phyloP scores from a whole-genome alignment of 257 asterid species.

The Mitragyna speciosa region DNA sequence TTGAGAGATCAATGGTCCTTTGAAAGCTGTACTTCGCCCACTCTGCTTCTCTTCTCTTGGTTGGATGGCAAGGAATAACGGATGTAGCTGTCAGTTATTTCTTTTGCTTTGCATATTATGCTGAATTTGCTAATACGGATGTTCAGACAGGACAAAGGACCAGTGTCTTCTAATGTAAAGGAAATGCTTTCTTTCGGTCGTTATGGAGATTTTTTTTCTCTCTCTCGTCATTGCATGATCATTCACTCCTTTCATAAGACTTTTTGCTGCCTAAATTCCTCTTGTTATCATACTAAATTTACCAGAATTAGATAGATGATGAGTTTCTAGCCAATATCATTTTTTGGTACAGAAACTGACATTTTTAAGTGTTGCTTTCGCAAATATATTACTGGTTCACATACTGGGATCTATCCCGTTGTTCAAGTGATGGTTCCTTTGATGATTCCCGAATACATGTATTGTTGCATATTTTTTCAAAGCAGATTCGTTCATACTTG shows the following conservation, averaged over 20 bases:
- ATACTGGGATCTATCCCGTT: background rate
- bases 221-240: background rate
- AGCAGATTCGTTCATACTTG: constrained; percentile 2
- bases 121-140: constrained; percentile 8
- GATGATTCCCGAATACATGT: background rate
- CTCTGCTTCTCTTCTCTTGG: constrained; percentile 8
- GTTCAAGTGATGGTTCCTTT: background rate
- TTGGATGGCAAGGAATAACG: constrained; percentile 35
- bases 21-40: background rate
- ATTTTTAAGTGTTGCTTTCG: background rate
- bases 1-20: constrained; percentile 16
- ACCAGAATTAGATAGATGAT: background rate
- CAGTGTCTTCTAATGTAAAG: constrained; percentile 2
- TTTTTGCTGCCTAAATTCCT: background rate
- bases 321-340: background rate
- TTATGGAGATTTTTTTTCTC: background rate
- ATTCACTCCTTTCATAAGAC: background rate
- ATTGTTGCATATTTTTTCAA: background rate
- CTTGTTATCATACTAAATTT: background rate
- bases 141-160: constrained; percentile 15
- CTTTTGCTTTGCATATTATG: constrained; percentile 20
- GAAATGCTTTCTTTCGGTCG: constrained; percentile 10
- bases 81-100: constrained; percentile 1
- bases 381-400: no score
- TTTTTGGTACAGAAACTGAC: background rate